Evolutionary conservation across 1,284 basidiomycete genomes (phyloP), one percentile per base, ranked within the genome.

Genomic region (Heliocybe sulcata): DNA sequence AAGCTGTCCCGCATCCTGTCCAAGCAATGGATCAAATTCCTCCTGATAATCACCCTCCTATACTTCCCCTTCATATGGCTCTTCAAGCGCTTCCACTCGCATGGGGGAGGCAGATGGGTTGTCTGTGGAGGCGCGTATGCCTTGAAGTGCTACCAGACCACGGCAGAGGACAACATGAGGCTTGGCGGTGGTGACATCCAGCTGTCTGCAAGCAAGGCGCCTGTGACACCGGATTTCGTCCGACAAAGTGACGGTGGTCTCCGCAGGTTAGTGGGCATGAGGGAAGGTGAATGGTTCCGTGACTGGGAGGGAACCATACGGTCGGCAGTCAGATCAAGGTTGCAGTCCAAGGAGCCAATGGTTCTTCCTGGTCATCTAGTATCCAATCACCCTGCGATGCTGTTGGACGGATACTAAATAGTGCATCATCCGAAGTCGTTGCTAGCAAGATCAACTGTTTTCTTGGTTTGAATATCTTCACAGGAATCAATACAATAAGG

Each of bases 251-350:
- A 65, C 3, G 60, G 64, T 29, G 69, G 72, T 4, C 62, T 57
- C 10, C 70, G 67, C 22, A 69, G 65, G 56, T 63, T 82, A 4
- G 62, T 78, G 1, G 90, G 90, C 1, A 61, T 81, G 55, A 76
- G 76, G 57, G 90, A 92, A 67, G 85, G 83, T 3, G 79, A 85
- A 59, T 92, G 88, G 88, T 87, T 90, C 67, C 77, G 77, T 63
- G 74, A 74, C 52, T 92, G 90, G 88, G 85, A 91, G 61, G 75
- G 74, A 35, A 75, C 80, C 2, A 89, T 92, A 53, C 60, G 66
- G 35, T 22, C 38, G 3, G 23, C 27, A 8, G 52, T 53, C 11
- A 26, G 2, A 16, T 49, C 47, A 16, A 14, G 47, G 22, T 26
- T 29, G 23, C 47, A 49, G 47, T 49, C 47, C 8, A 29, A 49